Conservation (phyloP, 116 monocot genomes). For the Iris pallida region DNA sequence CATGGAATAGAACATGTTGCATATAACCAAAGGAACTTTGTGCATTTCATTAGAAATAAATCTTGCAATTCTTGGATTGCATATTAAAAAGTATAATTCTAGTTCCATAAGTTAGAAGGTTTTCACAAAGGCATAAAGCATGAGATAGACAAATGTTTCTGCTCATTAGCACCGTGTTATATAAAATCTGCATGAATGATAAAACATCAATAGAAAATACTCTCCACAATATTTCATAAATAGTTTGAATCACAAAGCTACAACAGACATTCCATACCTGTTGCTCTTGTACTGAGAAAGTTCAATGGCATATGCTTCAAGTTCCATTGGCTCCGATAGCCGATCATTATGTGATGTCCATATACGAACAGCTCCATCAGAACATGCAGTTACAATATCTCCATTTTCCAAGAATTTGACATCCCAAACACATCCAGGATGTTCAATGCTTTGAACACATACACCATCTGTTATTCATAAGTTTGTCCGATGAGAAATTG, state of each 20-base stretch:
- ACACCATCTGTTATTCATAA: slow-evolving; percentile 55
- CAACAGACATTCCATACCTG: slow-evolving; percentile 36
- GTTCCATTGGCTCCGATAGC: slow-evolving; percentile 37
- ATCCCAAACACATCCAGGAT: slow-evolving; percentile 99
- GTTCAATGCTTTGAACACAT: slow-evolving; percentile 92
- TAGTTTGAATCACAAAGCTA: too few species aligned
- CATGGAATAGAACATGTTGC: not conserved
- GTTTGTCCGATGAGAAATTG: slow-evolving; percentile 2
- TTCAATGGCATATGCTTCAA: slow-evolving; percentile 58
- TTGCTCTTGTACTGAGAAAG: slow-evolving; percentile 55
- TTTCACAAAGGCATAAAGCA: too few species aligned
- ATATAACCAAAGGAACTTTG: too few species aligned
- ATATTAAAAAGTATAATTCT: too few species aligned
- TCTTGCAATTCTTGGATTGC: too few species aligned
- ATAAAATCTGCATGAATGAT: too few species aligned
- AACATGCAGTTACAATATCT: slow-evolving; percentile 92
- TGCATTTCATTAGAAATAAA: too few species aligned
- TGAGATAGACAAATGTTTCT: too few species aligned
- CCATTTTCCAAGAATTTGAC: slow-evolving; percentile 92
- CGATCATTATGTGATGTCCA: slow-evolving; percentile 59
- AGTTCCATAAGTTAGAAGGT: too few species aligned
- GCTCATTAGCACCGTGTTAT: too few species aligned
- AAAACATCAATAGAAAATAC: too few species aligned
- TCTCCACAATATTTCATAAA: too few species aligned
- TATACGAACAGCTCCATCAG: slow-evolving; percentile 77